Conservation (phyloP, 306 rosid species). For the Cicer pinnatifidum region DNA sequence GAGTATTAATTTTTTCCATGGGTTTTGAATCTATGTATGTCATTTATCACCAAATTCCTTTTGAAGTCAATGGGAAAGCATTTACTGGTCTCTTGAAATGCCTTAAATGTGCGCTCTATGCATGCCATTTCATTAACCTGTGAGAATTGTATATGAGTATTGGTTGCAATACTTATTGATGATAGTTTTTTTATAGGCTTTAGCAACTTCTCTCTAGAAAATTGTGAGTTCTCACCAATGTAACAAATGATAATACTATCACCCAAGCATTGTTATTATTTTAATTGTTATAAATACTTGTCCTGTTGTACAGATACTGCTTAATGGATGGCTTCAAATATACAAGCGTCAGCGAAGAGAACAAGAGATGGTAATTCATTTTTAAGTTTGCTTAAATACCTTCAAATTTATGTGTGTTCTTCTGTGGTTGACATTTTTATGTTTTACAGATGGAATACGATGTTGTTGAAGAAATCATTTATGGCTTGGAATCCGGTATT, state of each 20-base stretch:
- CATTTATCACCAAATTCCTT: neutral
- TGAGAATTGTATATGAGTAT: conserved; percentile 3
- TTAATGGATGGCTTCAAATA: conserved; percentile 89
- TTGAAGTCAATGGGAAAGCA: conserved; percentile 5
- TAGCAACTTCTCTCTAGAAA: conserved; percentile 29
- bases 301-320: conserved; percentile 61
- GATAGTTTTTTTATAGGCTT: conserved; percentile 11
- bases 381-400: conserved; percentile 34
- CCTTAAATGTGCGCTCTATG: too few species aligned
- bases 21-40: conserved; percentile 33
- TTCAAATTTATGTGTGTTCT: conserved; percentile 36
- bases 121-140: conserved; percentile 19
- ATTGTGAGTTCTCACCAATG: conserved; percentile 19
- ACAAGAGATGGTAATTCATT: conserved; percentile 82
- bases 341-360: conserved; percentile 79
- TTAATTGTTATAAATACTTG: conserved; percentile 33
- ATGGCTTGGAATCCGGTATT: conserved; percentile 95
- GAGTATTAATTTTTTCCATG: neutral
- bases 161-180: neutral
- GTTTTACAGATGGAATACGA: conserved; percentile 87
- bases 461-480: conserved; percentile 92
- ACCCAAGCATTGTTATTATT: conserved; percentile 12
- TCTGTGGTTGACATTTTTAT: conserved; percentile 39
- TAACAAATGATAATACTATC: conserved; percentile 18
- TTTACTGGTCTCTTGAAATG: conserved; percentile 13